Evolutionary conservation across 345 rosid species (phyloP).

Genomic region (Luvunga scandens): DNA sequence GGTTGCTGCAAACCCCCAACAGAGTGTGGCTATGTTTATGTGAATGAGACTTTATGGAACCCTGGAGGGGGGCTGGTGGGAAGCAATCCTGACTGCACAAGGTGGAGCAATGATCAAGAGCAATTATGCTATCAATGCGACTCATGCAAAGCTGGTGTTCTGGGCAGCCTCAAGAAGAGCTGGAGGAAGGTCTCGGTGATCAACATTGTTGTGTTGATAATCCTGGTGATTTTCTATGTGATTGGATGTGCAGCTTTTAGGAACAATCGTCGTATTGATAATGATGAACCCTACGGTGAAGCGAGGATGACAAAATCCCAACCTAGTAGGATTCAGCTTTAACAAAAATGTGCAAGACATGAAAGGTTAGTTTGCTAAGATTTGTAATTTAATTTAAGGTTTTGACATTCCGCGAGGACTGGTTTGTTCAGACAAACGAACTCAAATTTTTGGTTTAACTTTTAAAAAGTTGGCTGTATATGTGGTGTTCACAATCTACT

Average conservation of each 20-base stretch:
- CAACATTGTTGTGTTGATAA: constrained; percentile 71
- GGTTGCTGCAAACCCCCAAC: constrained; percentile 98
- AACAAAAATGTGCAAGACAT: constrained; percentile 10
- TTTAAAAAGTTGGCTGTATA: constrained; percentile 2
- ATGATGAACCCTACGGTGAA: constrained; percentile 69
- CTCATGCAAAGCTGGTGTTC: constrained; percentile 93
- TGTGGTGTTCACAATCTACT: background rate
- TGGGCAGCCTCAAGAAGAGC: constrained; percentile 79
- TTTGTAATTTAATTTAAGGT: constrained; percentile 1
- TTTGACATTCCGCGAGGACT: constrained; percentile 5
- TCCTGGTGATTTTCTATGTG: constrained; percentile 75
- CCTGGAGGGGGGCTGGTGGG: constrained; percentile 33
- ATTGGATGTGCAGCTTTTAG: constrained; percentile 72
- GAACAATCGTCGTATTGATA: constrained; percentile 76
- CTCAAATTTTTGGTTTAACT: constrained; percentile 2
- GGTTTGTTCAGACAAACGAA: constrained; percentile 10
- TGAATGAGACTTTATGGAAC: constrained; percentile 74
- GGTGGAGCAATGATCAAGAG: constrained; percentile 74
- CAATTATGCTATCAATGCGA: constrained; percentile 68
- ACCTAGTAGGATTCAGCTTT: constrained; percentile 64
- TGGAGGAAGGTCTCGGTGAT: constrained; percentile 94
- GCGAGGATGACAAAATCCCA: constrained; percentile 77
- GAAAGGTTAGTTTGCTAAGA: background rate
- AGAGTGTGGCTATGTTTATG: constrained; percentile 64
- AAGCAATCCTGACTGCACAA: constrained; percentile 51